Evolutionary conservation across 2,329 filamentous ascomycete species (phyloP).

Genomic region (Xylariaceae sp.): DNA sequence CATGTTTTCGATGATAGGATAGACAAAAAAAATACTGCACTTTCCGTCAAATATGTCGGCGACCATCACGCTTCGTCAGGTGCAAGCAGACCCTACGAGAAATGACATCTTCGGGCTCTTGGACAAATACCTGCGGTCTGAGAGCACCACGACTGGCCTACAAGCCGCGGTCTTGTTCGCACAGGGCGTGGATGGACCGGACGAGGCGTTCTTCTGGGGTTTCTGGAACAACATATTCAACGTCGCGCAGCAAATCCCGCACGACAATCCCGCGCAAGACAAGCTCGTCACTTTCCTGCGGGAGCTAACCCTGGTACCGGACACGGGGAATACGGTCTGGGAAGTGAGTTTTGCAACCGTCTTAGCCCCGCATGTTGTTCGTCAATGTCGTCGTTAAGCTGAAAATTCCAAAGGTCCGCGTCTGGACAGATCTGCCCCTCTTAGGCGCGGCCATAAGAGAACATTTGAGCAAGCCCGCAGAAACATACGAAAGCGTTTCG

Average conservation of each 20-base stretch:
- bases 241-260: constrained; percentile 25
- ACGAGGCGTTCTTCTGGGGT: constrained; percentile 23
- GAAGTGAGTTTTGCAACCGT: constrained; percentile 18
- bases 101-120: constrained; percentile 22
- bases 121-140: constrained; percentile 18
- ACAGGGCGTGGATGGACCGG: constrained; percentile 9
- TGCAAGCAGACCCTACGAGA: constrained; percentile 3
- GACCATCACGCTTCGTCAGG: constrained; percentile 8
- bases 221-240: constrained; percentile 25
- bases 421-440: constrained; percentile 28
- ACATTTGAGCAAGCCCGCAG: constrained; percentile 9
- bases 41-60: constrained; percentile 2
- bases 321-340: constrained; percentile 25
- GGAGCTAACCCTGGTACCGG: constrained; percentile 25
- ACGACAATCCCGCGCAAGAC: constrained; percentile 25
- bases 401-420: constrained; percentile 12
- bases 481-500: constrained; percentile 18
- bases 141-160: constrained; percentile 9
- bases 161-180: constrained; percentile 20
- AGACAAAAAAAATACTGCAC: too few relatives aligned
- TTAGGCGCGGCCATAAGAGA: constrained; percentile 23
- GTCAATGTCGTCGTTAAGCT: neutral
- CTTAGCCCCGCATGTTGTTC: neutral
- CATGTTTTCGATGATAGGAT: too few relatives aligned
- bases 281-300: constrained; percentile 25